Conservation (phyloP, 768 basidiomycete genomes). For the Polyporus arcularius region DNA sequence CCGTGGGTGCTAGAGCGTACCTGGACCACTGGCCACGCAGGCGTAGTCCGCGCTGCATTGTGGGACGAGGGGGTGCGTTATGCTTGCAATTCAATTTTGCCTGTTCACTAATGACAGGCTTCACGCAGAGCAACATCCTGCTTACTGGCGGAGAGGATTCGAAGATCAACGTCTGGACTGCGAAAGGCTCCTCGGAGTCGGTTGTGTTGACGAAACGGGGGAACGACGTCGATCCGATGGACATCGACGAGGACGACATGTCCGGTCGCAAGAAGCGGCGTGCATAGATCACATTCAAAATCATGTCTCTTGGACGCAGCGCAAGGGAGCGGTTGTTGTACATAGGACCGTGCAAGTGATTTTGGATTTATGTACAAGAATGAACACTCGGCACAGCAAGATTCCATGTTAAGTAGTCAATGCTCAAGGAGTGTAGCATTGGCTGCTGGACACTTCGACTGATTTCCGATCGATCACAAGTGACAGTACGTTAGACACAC, state of each 20-base stretch:
- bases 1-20: constrained; percentile 33
- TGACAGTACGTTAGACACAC: too few species aligned
- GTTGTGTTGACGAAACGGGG: constrained; percentile 16
- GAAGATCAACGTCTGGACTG: constrained; percentile 33
- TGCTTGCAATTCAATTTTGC: background rate
- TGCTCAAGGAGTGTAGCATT: too few species aligned
- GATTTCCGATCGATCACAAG: too few species aligned
- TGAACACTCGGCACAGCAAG: too few species aligned
- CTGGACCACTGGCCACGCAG: constrained; percentile 32
- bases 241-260: constrained; percentile 23
- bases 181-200: constrained; percentile 11
- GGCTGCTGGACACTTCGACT: too few species aligned
- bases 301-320: too few species aligned
- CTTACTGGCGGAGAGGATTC: constrained; percentile 39
- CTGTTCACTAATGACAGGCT: background rate
- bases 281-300: background rate
- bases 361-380: too few species aligned
- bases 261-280: constrained; percentile 24
- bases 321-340: too few species aligned
- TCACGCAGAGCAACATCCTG: constrained; percentile 32
- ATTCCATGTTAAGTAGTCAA: too few species aligned
- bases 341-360: too few species aligned
- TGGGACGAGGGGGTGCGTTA: constrained; percentile 34
- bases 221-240: constrained; percentile 23
- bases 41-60: constrained; percentile 33